A percentile compares a stretch with the other conserved stretches of the same genome.
Evolutionary conservation across 345 rosid genomes (phyloP).

Genomic region (Hypericum perforatum): DNA sequence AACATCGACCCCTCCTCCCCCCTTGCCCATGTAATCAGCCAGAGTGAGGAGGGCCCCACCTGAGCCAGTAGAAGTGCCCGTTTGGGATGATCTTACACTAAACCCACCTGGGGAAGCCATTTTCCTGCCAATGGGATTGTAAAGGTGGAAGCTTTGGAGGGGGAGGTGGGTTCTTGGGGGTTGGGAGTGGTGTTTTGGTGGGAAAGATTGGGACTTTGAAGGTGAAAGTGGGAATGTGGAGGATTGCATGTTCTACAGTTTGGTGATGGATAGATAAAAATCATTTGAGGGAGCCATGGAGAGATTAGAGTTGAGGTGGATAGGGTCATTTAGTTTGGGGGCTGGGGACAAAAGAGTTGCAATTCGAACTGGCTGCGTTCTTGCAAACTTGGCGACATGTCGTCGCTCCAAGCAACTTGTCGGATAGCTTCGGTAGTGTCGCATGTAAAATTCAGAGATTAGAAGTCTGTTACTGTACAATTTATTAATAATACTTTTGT

Average conservation of each 20-base stretch:
- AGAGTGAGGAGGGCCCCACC: conserved; percentile 26
- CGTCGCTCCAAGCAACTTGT: too few species aligned
- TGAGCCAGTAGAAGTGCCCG: conserved; percentile 15
- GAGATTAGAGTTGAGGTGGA: too few species aligned
- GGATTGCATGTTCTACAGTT: conserved; percentile 23
- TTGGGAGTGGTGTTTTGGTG: not conserved
- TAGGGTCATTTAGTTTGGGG: too few species aligned
- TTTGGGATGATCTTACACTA: conserved; percentile 33
- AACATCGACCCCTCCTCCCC: conserved; percentile 29
- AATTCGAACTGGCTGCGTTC: too few species aligned
- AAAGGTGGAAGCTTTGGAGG: conserved; percentile 8
- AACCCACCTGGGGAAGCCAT: conserved; percentile 51
- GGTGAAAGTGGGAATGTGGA: conserved; percentile 21
- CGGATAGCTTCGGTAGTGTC: too few species aligned
- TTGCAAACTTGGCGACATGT: too few species aligned
- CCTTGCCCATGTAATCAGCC: conserved; percentile 48
- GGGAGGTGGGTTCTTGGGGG: not conserved
- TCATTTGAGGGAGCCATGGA: too few species aligned
- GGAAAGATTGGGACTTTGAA: conserved; percentile 11
- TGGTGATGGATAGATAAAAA: not conserved
- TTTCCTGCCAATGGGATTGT: conserved; percentile 9
- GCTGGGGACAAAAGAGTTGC: too few species aligned
- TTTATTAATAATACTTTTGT: too few species aligned
- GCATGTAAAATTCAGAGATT: too few species aligned
- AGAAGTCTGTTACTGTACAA: too few species aligned